Evolutionary conservation across 164 flowering plant species (phyloP).

Genomic region (Piper betle): DNA sequence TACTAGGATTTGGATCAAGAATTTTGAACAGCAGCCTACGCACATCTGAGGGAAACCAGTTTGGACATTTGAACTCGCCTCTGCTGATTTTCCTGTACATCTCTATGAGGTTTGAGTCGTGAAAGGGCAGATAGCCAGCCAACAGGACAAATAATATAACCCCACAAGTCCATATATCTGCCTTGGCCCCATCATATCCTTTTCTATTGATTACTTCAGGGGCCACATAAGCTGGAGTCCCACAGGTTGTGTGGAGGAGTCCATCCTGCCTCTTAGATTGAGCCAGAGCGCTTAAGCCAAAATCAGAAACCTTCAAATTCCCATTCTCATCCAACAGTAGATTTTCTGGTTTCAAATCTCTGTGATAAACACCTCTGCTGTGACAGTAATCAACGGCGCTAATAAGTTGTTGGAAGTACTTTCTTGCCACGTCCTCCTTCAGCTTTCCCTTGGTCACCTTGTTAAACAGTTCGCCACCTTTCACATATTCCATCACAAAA

Average conservation of each 20-base stretch:
- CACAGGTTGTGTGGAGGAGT: slow-evolving; percentile 74
- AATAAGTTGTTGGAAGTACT: slow-evolving; percentile 62
- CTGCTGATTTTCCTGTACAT: slow-evolving; percentile 72
- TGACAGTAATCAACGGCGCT: slow-evolving; percentile 73
- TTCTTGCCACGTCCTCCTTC: slow-evolving; percentile 55
- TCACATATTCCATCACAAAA: slow-evolving; percentile 66
- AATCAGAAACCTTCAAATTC: slow-evolving; percentile 61
- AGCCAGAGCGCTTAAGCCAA: slow-evolving; percentile 68
- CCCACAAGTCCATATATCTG: slow-evolving; percentile 88
- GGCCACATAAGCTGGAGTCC: slow-evolving; percentile 83
- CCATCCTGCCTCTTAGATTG: slow-evolving; percentile 64
- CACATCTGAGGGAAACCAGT: slow-evolving; percentile 49
- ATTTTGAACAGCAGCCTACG: slow-evolving; percentile 42
- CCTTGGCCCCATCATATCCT: slow-evolving; percentile 76
- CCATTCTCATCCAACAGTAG: slow-evolving; percentile 67
- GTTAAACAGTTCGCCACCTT: slow-evolving; percentile 83
- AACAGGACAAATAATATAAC: slow-evolving; percentile 61
- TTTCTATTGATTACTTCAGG: slow-evolving; percentile 65
- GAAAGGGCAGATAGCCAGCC: slow-evolving; percentile 78
- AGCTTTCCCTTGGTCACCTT: slow-evolving; percentile 74
- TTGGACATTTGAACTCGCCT: slow-evolving; percentile 60
- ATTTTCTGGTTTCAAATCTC: slow-evolving; percentile 85
- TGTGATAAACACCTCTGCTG: slow-evolving; percentile 67
- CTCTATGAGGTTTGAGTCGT: slow-evolving; percentile 68
- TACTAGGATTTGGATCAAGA: slow-evolving; percentile 53